Conservation (phyloP, 768 basidiomycete species). For the Cantharellus anzutake region DNA sequence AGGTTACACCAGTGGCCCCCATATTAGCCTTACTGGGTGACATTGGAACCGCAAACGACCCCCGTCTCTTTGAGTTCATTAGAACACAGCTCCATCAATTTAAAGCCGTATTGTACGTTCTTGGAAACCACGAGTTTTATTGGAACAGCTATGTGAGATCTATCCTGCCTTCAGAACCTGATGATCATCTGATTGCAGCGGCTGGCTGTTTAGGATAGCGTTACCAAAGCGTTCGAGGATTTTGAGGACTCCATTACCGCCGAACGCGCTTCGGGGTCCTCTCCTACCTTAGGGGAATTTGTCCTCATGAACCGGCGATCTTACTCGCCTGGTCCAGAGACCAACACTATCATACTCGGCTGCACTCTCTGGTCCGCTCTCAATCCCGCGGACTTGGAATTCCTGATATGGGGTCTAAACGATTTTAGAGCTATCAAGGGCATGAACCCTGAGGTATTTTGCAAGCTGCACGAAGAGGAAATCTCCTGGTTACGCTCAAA, state of each 20-base stretch:
- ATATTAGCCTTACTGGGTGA: slow-evolving; percentile 22
- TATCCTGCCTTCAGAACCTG: background rate
- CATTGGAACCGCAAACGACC: slow-evolving; percentile 19
- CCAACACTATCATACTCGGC: slow-evolving; percentile 20
- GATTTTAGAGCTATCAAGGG: slow-evolving; percentile 19
- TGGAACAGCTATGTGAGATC: background rate
- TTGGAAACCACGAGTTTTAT: slow-evolving; percentile 19
- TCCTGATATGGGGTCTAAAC: slow-evolving; percentile 15
- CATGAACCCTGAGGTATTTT: slow-evolving; percentile 14
- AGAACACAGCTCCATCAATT: slow-evolving; percentile 16
- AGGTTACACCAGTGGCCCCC: slow-evolving; percentile 14
- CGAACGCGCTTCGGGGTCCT: background rate
- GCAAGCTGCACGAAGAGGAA: slow-evolving; percentile 16
- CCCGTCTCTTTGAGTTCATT: slow-evolving; percentile 19
- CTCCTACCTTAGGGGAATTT: background rate
- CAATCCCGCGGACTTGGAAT: slow-evolving; percentile 15
- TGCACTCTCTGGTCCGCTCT: slow-evolving; percentile 24
- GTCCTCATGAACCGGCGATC: background rate
- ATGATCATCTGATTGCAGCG: background rate
- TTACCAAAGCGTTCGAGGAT: background rate
- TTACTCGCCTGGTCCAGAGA: slow-evolving; percentile 6
- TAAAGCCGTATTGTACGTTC: slow-evolving; percentile 18
- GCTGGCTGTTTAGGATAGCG: background rate
- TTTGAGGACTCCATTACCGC: background rate
- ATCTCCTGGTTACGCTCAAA: slow-evolving; percentile 18